These are phyloP conservation scores for Galerina sulciceps DNA, from an alignment of 768 basidiomycete genomes.

Conservation along the genomic window DNA sequence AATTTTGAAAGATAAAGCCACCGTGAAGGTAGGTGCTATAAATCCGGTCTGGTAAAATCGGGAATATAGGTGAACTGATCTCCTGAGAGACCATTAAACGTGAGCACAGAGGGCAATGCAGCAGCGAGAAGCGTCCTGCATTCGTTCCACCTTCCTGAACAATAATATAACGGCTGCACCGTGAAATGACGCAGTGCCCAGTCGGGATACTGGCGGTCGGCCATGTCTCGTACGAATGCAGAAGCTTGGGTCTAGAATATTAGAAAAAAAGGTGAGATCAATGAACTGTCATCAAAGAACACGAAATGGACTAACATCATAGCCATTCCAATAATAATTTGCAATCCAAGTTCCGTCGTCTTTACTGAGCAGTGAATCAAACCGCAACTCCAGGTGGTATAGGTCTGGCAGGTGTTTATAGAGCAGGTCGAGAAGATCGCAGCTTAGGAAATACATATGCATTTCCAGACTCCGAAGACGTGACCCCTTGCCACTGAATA, in stretches of 20 bases:
- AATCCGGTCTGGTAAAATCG: neutral
- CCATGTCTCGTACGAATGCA: neutral
- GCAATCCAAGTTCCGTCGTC: neutral
- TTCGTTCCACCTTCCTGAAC: conserved; percentile 2
- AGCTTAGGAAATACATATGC: neutral
- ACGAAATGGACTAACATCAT: neutral
- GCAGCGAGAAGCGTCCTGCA: neutral
- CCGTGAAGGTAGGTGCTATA: neutral
- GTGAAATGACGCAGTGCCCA: conserved; percentile 4
- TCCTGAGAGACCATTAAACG: conserved; percentile 5
- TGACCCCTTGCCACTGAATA: neutral
- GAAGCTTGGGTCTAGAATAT: neutral
- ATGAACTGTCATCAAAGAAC: neutral
- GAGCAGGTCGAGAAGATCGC: conserved; percentile 1
- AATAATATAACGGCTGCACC: neutral
- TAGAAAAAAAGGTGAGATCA: neutral
- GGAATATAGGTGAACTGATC: neutral
- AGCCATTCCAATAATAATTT: neutral
- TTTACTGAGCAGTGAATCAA: neutral
- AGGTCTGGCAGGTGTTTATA: neutral
- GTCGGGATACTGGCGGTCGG: neutral
- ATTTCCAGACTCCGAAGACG: neutral
- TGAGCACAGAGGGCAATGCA: conserved; percentile 5
- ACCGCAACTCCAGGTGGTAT: neutral
- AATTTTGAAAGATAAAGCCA: neutral